phyloP scores from a whole-genome alignment of 2,329 filamentous ascomycete species.

The Calonectria montana region DNA sequence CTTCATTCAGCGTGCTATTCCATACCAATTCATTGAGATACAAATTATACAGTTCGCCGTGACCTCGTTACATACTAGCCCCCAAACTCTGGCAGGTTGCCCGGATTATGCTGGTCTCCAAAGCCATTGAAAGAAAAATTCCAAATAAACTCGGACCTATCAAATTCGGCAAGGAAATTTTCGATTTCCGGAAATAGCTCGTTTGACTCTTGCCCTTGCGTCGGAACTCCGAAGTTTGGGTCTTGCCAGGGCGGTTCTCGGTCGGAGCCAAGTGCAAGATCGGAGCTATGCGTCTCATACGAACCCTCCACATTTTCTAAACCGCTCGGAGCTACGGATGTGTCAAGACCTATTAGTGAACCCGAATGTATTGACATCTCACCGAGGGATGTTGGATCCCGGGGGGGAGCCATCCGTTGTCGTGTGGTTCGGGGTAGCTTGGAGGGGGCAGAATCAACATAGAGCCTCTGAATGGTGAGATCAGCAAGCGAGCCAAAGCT shows the following conservation, averaged over 20 bases:
- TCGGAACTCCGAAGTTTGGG: not conserved
- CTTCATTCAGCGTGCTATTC: not conserved
- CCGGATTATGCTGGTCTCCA: constrained; percentile 12
- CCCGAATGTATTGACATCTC: not conserved
- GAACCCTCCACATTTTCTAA: not conserved
- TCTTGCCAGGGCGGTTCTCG: constrained; percentile 14
- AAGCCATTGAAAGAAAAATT: constrained; percentile 20
- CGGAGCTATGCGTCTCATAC: not conserved
- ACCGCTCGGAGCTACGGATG: not conserved
- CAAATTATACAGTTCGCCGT: not conserved
- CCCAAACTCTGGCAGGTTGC: constrained; percentile 7
- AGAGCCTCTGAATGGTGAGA: constrained; percentile 24
- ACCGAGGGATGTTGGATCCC: not conserved
- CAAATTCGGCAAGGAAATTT: constrained; percentile 30
- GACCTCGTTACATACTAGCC: not conserved
- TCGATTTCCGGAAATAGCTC: constrained; percentile 31
- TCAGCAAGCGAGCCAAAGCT: constrained; percentile 42
- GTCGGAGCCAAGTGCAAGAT: not conserved
- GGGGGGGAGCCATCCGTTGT: not conserved
- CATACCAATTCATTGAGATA: not conserved
- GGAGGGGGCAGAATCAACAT: constrained; percentile 10
- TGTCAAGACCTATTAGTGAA: not conserved
- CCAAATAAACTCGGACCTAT: constrained; percentile 27
- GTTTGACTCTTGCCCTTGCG: not conserved
- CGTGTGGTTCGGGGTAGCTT: constrained; percentile 16